Percentiles rank a stretch among this genome's conserved stretches.
phyloP scores from a whole-genome alignment of 257 asterid species.

The Mitragyna speciosa region DNA sequence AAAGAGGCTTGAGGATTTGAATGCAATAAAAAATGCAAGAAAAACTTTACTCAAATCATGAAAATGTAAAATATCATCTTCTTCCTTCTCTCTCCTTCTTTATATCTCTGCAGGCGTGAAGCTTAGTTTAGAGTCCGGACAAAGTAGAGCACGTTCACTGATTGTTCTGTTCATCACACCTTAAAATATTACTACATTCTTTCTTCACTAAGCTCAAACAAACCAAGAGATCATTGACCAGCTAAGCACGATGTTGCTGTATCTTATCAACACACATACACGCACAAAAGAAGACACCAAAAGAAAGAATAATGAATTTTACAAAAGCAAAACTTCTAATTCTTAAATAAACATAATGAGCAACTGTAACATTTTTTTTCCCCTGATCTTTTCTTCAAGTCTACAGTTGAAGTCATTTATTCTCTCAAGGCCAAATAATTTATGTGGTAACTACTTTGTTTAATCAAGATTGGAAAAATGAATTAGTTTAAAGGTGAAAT shows the following conservation, averaged over 20 bases:
- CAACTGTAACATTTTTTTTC: too few species aligned
- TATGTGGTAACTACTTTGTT: too few species aligned
- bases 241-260: slow-evolving; percentile 26
- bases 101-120: slow-evolving; percentile 45
- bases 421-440: too few species aligned
- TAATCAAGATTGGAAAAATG: too few species aligned
- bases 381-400: too few species aligned
- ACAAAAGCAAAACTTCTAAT: not conserved
- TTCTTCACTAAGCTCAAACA: slow-evolving; percentile 32
- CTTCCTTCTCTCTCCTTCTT: slow-evolving; percentile 4
- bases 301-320: slow-evolving; percentile 8
- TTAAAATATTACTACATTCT: slow-evolving; percentile 17
- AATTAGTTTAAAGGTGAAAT: too few species aligned
- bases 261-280: slow-evolving; percentile 14
- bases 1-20: slow-evolving; percentile 22
- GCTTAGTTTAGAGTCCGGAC: slow-evolving; percentile 44
- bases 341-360: not conserved
- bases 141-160: slow-evolving; percentile 63
- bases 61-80: not conserved
- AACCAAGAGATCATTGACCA: slow-evolving; percentile 49
- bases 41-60: slow-evolving; percentile 35
- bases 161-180: slow-evolving; percentile 22
- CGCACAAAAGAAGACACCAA: slow-evolving; percentile 7
- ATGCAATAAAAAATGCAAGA: slow-evolving; percentile 26
- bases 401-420: too few species aligned